These are phyloP conservation scores for Rugonectria rugulosa DNA, from an alignment of 2,329 filamentous ascomycete genomes.

Conservation along the genomic window DNA sequence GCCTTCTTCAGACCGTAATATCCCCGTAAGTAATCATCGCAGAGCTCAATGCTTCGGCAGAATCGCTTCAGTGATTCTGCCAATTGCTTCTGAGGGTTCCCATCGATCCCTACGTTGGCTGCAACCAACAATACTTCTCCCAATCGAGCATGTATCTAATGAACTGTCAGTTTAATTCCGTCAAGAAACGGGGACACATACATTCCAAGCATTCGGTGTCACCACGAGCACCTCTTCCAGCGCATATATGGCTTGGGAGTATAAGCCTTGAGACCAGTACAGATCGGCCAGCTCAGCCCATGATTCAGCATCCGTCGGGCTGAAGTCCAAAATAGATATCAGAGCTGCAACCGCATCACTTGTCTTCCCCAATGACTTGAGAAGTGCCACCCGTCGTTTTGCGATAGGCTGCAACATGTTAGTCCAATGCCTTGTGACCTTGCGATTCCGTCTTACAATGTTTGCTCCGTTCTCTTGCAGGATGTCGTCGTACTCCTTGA, in stretches of 20 bases:
- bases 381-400: slow-evolving; percentile 83
- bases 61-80: slow-evolving; percentile 83
- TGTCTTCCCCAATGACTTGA: slow-evolving; percentile 75
- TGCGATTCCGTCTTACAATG: slow-evolving; percentile 63
- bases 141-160: slow-evolving; percentile 82
- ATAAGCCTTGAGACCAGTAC: slow-evolving; percentile 81
- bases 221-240: slow-evolving; percentile 90
- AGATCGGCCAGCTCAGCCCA: slow-evolving; percentile 93
- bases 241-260: slow-evolving; percentile 84
- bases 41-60: slow-evolving; percentile 90
- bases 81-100: slow-evolving; percentile 60
- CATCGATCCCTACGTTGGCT: slow-evolving; percentile 53
- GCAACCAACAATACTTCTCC: slow-evolving; percentile 85
- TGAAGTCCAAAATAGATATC: slow-evolving; percentile 78
- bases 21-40: slow-evolving; percentile 89
- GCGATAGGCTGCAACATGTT: slow-evolving; percentile 71
- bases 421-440: slow-evolving; percentile 22
- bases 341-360: slow-evolving; percentile 79
- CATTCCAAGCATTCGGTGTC: slow-evolving; percentile 94
- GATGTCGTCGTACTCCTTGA: slow-evolving; percentile 80
- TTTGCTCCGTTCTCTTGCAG: slow-evolving; percentile 79
- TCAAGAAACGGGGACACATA: slow-evolving; percentile 52
- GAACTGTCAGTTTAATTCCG: slow-evolving; percentile 30
- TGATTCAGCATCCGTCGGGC: slow-evolving; percentile 88
- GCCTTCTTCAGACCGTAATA: slow-evolving; percentile 91